These are phyloP conservation scores for Exophiala mesophila DNA, from an alignment of 2,329 filamentous ascomycete genomes.

Conservation along the genomic window DNA sequence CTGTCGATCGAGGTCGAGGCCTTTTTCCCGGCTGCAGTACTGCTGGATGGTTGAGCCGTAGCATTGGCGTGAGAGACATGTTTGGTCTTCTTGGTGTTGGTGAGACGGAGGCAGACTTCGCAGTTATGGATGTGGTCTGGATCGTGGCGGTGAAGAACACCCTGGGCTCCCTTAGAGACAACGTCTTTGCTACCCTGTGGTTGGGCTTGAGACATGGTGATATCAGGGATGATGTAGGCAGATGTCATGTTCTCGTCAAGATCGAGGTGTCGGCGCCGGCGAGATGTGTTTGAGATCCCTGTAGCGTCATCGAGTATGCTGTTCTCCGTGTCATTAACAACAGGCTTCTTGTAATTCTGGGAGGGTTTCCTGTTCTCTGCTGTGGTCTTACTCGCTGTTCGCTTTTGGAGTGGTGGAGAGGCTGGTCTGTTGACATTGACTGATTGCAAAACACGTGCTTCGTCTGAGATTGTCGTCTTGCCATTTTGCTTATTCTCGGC, in stretches of 20 bases:
- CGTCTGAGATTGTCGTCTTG: constrained; percentile 22
- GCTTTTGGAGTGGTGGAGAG: constrained; percentile 13
- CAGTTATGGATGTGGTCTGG: constrained; percentile 52
- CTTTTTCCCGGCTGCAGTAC: constrained; percentile 30
- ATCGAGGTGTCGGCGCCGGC: constrained; percentile 46
- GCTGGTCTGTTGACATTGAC: constrained; percentile 9
- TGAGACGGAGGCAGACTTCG: constrained; percentile 49
- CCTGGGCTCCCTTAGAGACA: constrained; percentile 38
- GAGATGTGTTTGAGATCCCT: constrained; percentile 45
- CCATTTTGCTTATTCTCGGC: constrained; percentile 13
- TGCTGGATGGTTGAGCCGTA: constrained; percentile 21
- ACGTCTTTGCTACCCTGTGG: constrained; percentile 27
- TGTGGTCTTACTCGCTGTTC: constrained; percentile 6
- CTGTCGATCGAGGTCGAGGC: constrained; percentile 33
- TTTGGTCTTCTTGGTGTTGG: constrained; percentile 31
- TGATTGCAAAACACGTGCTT: constrained; percentile 24
- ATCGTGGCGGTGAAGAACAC: constrained; percentile 39
- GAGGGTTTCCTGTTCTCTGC: constrained; percentile 8
- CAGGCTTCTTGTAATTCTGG: constrained; percentile 15
- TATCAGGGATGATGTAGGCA: constrained; percentile 60
- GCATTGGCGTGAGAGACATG: constrained; percentile 12
- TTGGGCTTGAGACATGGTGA: constrained; percentile 44
- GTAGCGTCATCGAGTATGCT: constrained; percentile 24
- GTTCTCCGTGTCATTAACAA: constrained; percentile 23
- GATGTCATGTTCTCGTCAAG: constrained; percentile 55